Conservation (phyloP, 164 flowering plant species). For the Annona cherimola region DNA sequence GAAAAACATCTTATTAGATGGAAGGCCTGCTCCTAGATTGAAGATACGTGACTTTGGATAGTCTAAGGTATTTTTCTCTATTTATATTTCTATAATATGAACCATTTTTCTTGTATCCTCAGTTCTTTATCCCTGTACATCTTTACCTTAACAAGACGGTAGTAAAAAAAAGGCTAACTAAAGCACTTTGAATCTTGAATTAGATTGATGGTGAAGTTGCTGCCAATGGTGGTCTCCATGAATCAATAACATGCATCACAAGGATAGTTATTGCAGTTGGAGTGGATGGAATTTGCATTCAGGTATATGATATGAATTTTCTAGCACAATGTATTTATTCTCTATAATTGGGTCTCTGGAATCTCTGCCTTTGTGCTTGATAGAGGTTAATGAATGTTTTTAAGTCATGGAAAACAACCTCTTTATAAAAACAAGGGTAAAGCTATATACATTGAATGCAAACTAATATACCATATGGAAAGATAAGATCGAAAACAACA, state of each 20-base stretch:
- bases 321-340: neutral
- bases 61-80: no score
- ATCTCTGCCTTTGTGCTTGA: neutral
- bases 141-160: neutral
- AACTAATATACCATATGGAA: no score
- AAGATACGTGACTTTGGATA: no score
- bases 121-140: neutral
- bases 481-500: no score
- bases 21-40: no score
- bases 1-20: no score
- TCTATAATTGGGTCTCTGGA: neutral
- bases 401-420: no score
- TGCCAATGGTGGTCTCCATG: slow-evolving; percentile 98
- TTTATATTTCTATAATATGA: neutral
- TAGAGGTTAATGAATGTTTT: neutral
- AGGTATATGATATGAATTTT: slow-evolving; percentile 37
- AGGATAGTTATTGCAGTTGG: slow-evolving; percentile 97
- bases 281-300: slow-evolving; percentile 97
- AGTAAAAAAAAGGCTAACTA: neutral
- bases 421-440: no score
- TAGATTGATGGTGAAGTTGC: slow-evolving; percentile 96
- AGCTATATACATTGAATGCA: no score
- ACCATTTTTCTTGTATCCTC: neutral
- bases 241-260: slow-evolving; percentile 92
- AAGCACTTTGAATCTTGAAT: neutral